Conservation (phyloP, 257 asterid genomes). For the Striga asiatica region DNA sequence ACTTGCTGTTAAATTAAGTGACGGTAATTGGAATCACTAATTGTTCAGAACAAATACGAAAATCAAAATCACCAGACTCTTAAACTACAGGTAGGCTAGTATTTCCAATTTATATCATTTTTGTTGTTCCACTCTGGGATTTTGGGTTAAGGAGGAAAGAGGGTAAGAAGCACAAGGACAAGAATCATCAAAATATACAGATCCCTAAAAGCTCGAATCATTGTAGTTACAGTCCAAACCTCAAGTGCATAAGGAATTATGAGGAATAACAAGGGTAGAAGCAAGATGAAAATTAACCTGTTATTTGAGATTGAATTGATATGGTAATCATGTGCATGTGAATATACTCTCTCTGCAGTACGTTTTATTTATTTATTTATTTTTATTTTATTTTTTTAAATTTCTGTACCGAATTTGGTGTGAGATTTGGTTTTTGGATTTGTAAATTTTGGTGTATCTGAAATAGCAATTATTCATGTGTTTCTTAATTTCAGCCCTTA, state of each 20-base stretch:
- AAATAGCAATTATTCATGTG: too few relatives aligned
- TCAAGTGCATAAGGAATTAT: background rate
- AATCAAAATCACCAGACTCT: too few relatives aligned
- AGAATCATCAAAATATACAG: background rate
- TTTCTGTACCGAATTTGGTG: too few relatives aligned
- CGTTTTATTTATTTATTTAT: too few relatives aligned
- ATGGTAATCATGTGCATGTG: constrained; percentile 99
- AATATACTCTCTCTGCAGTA: constrained; percentile 89
- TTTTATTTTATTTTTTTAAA: too few relatives aligned
- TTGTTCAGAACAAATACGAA: too few relatives aligned
- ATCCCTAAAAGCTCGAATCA: background rate
- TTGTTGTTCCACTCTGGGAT: constrained; percentile 5
- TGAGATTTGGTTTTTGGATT: too few relatives aligned
- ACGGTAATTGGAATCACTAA: too few relatives aligned
- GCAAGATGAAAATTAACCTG: constrained; percentile 44
- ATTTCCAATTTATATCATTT: constrained; percentile 4
- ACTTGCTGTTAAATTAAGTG: too few relatives aligned
- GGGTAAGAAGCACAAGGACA: constrained; percentile 6
- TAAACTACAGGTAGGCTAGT: too few relatives aligned
- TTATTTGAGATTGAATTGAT: constrained; percentile 94
- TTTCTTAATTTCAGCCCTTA: too few relatives aligned
- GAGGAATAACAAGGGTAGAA: background rate
- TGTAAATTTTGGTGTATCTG: too few relatives aligned
- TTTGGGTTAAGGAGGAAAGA: background rate
- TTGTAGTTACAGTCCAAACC: background rate